phyloP scores from a whole-genome alignment of 179 eudicot genomes.

The Nepenthes alata region DNA sequence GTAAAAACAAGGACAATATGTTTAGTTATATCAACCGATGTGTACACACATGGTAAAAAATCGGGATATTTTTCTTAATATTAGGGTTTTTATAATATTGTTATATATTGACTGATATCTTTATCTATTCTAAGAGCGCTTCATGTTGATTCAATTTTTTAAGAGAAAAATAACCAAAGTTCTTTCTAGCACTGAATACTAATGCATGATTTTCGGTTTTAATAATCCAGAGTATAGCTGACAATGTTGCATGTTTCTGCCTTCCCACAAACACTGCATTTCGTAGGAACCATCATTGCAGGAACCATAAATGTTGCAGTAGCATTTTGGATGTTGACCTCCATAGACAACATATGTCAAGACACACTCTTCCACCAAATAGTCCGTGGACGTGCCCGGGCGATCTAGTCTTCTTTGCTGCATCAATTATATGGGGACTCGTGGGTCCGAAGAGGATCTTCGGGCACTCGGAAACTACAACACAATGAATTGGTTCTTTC shows the following conservation, averaged over 20 bases:
- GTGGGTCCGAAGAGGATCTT: conserved; percentile 15
- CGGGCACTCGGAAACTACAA: conserved; percentile 9
- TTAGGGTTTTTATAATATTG: too few relatives aligned
- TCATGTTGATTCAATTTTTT: too few relatives aligned
- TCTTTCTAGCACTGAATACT: background rate
- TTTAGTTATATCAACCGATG: too few relatives aligned
- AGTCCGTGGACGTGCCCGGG: conserved; percentile 12
- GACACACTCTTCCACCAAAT: background rate
- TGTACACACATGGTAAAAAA: too few relatives aligned
- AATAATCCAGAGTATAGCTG: background rate
- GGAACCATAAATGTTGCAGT: background rate
- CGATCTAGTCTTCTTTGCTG: conserved; percentile 18
- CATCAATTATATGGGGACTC: conserved; percentile 8
- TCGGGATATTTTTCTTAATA: too few relatives aligned
- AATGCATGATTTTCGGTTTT: background rate
- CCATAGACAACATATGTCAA: conserved; percentile 11
- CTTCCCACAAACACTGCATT: background rate
- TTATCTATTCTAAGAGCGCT: too few relatives aligned
- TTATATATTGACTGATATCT: too few relatives aligned
- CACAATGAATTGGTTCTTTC: conserved; percentile 17
- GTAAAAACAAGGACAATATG: too few relatives aligned
- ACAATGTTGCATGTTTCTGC: background rate
- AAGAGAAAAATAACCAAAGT: background rate
- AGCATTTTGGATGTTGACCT: conserved; percentile 6
- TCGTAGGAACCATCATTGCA: background rate